A percentile compares a stretch with the other conserved stretches of the same genome.
Conservation (phyloP, 2,329 filamentous ascomycete genomes). For the Orbilia ellipsospora region DNA sequence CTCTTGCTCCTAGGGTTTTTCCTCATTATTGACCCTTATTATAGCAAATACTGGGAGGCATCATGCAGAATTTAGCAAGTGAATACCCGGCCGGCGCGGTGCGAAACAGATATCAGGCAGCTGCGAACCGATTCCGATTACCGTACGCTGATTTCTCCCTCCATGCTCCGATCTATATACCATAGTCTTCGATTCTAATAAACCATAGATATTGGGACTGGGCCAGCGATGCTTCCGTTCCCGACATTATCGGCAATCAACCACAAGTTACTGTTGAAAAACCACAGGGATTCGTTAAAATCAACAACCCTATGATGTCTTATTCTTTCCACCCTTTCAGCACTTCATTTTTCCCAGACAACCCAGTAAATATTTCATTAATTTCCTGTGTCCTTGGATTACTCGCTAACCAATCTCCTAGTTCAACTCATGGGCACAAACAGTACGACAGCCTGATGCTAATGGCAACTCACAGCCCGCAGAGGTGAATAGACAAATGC, state of each 20-base stretch:
- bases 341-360: slow-evolving; percentile 25
- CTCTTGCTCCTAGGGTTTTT: neutral
- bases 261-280: slow-evolving; percentile 35
- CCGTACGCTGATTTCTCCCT: slow-evolving; percentile 23
- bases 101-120: slow-evolving; percentile 37
- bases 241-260: slow-evolving; percentile 29
- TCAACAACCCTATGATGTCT: slow-evolving; percentile 37
- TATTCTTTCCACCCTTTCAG: slow-evolving; percentile 49
- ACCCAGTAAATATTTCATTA: slow-evolving; percentile 21
- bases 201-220: slow-evolving; percentile 49
- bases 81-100: slow-evolving; percentile 21
- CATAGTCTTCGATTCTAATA: neutral
- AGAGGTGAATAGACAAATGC: slow-evolving; percentile 37
- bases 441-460: slow-evolving; percentile 35
- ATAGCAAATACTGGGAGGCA: slow-evolving; percentile 49
- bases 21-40: neutral
- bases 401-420: slow-evolving; percentile 11
- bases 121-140: slow-evolving; percentile 44
- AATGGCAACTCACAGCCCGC: slow-evolving; percentile 31
- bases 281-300: slow-evolving; percentile 45
- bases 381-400: neutral
- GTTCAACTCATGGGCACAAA: slow-evolving; percentile 40
- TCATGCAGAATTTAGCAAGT: slow-evolving; percentile 40
- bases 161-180: neutral
- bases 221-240: slow-evolving; percentile 42